Evolutionary conservation across 2,329 filamentous ascomycete species (phyloP), one percentile per base, ranked within the genome.

Genomic region (Zasmidium cellare): DNA sequence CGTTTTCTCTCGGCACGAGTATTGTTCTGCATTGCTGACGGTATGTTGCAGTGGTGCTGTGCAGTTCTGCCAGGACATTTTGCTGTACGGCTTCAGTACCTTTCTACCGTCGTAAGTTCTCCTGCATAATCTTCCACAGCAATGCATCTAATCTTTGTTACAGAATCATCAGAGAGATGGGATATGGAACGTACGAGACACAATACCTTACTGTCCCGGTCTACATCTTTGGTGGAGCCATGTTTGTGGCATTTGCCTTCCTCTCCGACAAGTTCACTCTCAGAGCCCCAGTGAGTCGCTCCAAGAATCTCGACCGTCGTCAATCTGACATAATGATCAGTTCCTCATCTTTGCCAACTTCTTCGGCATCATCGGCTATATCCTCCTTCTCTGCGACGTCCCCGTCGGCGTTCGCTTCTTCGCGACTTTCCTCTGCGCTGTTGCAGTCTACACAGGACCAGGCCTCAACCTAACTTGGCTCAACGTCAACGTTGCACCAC

Each of bases 281-380:
- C 3, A 38, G 51, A 9, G 51, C 51, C 16, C 51, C 51, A 16
- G 19, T 24, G 11, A 47, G 19, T 47, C 14, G 7, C 35, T 18
- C 35, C 5, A 14, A 9, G 16, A 18, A 41, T n/a, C 35, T 41
- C 22, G 5, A 47, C 45, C 3, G 19, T 22, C 25, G 11, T 5
- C 11, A 11, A 9, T 7, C 45, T 47, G 18, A 24, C 9, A 46
- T 7, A 16, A 22, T 22, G 5, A 16, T 18, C 5, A 47, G 19
- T 47, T 47, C 16, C 25, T 58, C 2, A 35, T 58, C 18, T 55
- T 58, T 35, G 56, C 56, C 12, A 58, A 58, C 46, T 24, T 58
- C 6, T 75, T 91, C 35, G 87, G 85, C 38, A 82, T 90, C 16
- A 69, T 89, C 1, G 89, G 89, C 0, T 91, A 92, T 51, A 56